Evolutionary conservation across 148 eudicot species (phyloP), one percentile per base, ranked within the genome.

Genomic region (Drosera capensis): DNA sequence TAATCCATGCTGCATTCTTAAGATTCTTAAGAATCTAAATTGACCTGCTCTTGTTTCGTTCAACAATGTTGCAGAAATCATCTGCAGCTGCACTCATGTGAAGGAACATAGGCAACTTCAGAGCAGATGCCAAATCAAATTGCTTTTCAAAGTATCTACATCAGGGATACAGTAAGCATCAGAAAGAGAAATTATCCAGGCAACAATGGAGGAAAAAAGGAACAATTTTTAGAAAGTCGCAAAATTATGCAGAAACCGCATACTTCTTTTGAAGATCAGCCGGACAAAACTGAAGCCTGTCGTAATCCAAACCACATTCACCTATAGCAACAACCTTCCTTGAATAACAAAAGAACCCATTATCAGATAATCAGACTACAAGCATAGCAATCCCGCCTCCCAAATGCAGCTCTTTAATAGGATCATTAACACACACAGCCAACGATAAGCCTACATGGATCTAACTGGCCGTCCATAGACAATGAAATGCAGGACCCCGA

Each of bases 301-400:
- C 95, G 51, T 90, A 90, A 39, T 90, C 99, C 70, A 90, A 59
- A 62, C 99, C 99, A 70, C 99, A 90, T 70, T 90, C 99, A 56
- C 99, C 99, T 58, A 90, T 74, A n/a, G 99, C 99, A 58, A 90
- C 99, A 51, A 90, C 99, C 99, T 88, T 70, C 77, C 65, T 68
- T 58, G 56, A 67, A 61, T 46, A 54, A 41, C 9, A 57, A 64
- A 39, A 25, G n/a, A n/a, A n/a, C n/a, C n/a, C n/a, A n/a, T n/a
- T n/a, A n/a, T n/a, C n/a, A n/a, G n/a, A n/a, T n/a, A n/a, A n/a
- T n/a, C n/a, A n/a, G n/a, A n/a, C n/a, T n/a, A n/a, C n/a, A n/a
- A n/a, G n/a, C n/a, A n/a, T n/a, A n/a, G n/a, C n/a, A n/a, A n/a
- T n/a, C n/a, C n/a, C n/a, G n/a, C n/a, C n/a, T n/a, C n/a, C n/a